These are phyloP conservation scores for Ichthyophthirius multifiliis DNA, from an alignment of 169 alveolate genomes.

Conservation along the genomic window DNA sequence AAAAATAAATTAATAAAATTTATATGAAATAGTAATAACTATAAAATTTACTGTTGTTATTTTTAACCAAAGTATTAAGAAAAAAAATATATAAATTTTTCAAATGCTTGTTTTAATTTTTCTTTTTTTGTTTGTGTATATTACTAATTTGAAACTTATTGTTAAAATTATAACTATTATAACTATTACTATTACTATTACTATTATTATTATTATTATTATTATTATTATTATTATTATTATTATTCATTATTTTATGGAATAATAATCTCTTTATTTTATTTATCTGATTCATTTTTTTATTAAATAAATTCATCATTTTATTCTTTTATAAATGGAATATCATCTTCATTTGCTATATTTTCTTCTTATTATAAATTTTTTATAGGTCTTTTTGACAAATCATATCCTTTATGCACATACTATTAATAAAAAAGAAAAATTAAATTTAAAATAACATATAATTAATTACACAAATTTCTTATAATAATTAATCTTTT, in stretches of 20 bases:
- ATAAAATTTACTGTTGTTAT: not conserved
- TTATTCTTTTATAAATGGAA: not conserved
- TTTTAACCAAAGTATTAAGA: not conserved
- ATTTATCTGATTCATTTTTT: not conserved
- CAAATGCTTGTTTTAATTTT: not conserved
- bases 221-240: too few species aligned
- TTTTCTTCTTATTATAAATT: not conserved
- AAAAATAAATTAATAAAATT: too few species aligned
- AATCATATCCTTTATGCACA: not conserved
- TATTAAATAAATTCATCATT: not conserved
- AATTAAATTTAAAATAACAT: not conserved
- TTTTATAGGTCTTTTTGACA: not conserved
- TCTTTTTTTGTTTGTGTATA: not conserved
- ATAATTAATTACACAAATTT: not conserved
- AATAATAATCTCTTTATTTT: too few species aligned
- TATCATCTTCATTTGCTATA: not conserved
- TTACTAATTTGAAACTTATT: not conserved
- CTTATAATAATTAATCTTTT: not conserved
- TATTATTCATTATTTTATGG: too few species aligned
- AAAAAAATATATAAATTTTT: not conserved
- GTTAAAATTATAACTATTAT: not conserved
- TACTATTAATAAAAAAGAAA: not conserved
- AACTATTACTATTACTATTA: not conserved
- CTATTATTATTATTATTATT: too few species aligned
- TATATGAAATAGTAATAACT: not conserved